Conservation (phyloP, 2,329 filamentous ascomycete genomes). For the Ciborinia camelliae region DNA sequence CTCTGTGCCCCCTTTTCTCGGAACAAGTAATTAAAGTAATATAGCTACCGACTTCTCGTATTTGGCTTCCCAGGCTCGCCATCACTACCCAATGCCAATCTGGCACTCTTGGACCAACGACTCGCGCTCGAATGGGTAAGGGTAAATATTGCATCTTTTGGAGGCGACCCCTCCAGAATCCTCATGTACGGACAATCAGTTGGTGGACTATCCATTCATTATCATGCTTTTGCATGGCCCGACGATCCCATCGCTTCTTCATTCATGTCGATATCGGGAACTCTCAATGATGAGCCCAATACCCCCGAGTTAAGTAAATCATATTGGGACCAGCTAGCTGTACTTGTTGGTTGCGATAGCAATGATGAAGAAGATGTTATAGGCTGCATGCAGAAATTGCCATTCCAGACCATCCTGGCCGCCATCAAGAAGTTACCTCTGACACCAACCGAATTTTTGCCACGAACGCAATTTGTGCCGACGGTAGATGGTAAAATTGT, state of each 20-base stretch:
- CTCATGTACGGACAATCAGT: constrained; percentile 40
- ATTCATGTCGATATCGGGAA: constrained; percentile 30
- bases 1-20: too few species aligned
- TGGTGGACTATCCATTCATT: constrained; percentile 36
- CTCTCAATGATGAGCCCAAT: constrained; percentile 24
- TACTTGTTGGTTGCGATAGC: not conserved
- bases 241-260: constrained; percentile 27
- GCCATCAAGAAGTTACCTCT: not conserved
- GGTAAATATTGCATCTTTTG: constrained; percentile 31
- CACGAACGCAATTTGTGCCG: constrained; percentile 22
- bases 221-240: constrained; percentile 9
- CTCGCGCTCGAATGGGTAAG: constrained; percentile 12
- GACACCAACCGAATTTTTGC: not conserved
- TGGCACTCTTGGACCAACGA: constrained; percentile 4
- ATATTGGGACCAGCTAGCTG: not conserved
- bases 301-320: not conserved
- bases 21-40: not conserved
- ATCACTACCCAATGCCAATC: not conserved
- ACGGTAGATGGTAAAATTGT: constrained; percentile 24
- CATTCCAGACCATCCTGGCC: not conserved
- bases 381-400: constrained; percentile 1
- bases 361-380: not conserved
- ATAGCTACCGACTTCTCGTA: constrained; percentile 10
- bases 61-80: constrained; percentile 41
- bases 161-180: constrained; percentile 21